These are phyloP conservation scores for Chrysochromulina tobinii DNA, from an alignment of 78 protist genomes.

Conservation along the genomic window DNA sequence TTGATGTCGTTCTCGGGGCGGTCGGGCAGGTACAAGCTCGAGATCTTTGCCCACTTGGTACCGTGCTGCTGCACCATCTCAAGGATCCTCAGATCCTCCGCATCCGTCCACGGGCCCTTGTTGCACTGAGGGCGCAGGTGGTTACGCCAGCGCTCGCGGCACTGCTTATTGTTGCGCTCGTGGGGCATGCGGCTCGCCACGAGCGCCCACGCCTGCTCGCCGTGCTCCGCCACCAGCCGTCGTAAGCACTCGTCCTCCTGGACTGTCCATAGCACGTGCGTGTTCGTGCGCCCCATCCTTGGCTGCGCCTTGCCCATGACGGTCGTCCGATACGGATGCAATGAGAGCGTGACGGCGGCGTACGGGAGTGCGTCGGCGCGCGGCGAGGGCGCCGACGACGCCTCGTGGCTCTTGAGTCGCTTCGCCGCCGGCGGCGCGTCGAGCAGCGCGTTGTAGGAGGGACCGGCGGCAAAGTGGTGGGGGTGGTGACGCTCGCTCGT, in stretches of 20 bases:
- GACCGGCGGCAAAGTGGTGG: too few relatives aligned
- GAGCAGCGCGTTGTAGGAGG: too few relatives aligned
- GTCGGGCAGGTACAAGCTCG: not conserved
- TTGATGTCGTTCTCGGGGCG: slow-evolving; percentile 34
- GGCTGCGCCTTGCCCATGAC: too few relatives aligned
- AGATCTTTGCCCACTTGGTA: not conserved
- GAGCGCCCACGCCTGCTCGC: slow-evolving; percentile 33
- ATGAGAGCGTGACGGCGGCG: too few relatives aligned
- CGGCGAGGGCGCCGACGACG: too few relatives aligned
- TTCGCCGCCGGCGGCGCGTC: too few relatives aligned
- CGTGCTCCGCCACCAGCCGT: slow-evolving; percentile 27
- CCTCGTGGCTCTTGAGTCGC: too few relatives aligned
- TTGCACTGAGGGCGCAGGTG: not conserved
- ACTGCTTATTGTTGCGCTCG: slow-evolving; percentile 40
- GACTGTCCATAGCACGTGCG: not conserved
- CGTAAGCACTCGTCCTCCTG: slow-evolving; percentile 36
- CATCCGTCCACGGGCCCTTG: slow-evolving; percentile 30
- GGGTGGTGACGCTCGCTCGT: too few relatives aligned
- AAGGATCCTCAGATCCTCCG: not conserved
- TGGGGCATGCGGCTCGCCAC: slow-evolving; percentile 4
- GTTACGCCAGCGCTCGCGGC: slow-evolving; percentile 50
- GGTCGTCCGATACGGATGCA: too few relatives aligned
- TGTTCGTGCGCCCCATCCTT: too few relatives aligned
- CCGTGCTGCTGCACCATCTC: not conserved
- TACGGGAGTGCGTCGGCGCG: too few relatives aligned